A percentile compares a stretch with the other conserved stretches of the same genome.
phyloP scores from a whole-genome alignment of 169 alveolate genomes.

The Plasmodium gonderi region DNA sequence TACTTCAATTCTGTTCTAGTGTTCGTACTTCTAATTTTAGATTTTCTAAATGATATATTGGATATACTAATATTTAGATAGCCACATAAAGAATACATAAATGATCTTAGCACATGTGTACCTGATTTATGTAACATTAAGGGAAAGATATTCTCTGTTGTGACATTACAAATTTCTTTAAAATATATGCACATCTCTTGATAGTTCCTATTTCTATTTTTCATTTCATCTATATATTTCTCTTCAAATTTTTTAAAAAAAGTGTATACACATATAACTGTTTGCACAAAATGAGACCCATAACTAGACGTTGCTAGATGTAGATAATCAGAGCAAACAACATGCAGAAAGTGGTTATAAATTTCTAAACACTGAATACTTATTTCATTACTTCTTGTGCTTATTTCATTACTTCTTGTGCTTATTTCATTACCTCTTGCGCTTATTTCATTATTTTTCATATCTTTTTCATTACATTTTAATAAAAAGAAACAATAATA shows the following conservation, averaged over 20 bases:
- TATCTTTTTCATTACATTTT: constrained; percentile 57
- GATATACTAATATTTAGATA: constrained; percentile 37
- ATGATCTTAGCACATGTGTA: constrained; percentile 64
- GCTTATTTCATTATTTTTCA: not conserved
- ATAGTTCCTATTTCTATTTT: constrained; percentile 5
- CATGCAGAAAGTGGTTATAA: constrained; percentile 29
- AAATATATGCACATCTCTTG: not conserved
- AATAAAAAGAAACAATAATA: constrained; percentile 58
- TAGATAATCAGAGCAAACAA: not conserved
- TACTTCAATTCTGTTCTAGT: constrained; percentile 30
- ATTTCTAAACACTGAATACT: constrained; percentile 55
- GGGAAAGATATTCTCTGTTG: constrained; percentile 14
- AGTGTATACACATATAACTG: constrained; percentile 19
- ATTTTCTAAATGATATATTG: constrained; percentile 67
- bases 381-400: constrained; percentile 18
- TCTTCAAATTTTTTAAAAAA: constrained; percentile 67
- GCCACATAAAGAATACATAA: constrained; percentile 58
- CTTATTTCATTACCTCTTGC: not conserved
- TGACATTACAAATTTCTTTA: constrained; percentile 3
- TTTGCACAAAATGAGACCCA: constrained; percentile 67
- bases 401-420: constrained; percentile 17
- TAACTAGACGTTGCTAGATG: constrained; percentile 16
- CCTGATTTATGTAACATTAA: constrained; percentile 45
- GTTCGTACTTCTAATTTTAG: constrained; percentile 26
- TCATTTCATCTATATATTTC: constrained; percentile 41